Percentiles rank a stretch among this genome's conserved stretches.
These are phyloP conservation scores for Sugiyamaella grinbergsii DNA, from an alignment of 1,139 yeast species.

Conservation along the genomic window DNA sequence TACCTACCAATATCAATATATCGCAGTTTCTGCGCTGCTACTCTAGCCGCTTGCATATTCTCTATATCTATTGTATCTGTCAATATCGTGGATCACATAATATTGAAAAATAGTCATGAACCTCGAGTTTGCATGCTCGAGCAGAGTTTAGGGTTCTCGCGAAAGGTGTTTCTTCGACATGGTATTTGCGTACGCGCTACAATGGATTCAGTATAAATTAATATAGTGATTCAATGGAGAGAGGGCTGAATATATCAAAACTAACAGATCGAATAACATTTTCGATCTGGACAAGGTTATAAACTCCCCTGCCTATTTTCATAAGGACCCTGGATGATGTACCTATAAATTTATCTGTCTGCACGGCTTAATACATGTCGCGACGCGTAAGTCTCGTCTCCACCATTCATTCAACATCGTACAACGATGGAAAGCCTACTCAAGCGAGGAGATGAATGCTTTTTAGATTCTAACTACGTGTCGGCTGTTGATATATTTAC, in stretches of 20 bases:
- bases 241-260: too few relatives aligned
- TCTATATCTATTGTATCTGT: background rate
- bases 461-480: background rate
- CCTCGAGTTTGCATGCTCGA: background rate
- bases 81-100: background rate
- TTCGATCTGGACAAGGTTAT: too few relatives aligned
- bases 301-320: too few relatives aligned
- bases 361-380: too few relatives aligned
- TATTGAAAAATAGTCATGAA: slow-evolving; percentile 4
- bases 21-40: slow-evolving; percentile 20
- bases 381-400: background rate
- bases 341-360: too few relatives aligned
- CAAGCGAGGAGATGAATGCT: slow-evolving; percentile 8
- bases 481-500: slow-evolving; percentile 11
- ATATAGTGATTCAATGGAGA: too few relatives aligned
- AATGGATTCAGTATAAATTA: too few relatives aligned
- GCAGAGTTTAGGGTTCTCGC: slow-evolving; percentile 1
- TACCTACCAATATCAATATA: slow-evolving; percentile 31
- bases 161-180: too few relatives aligned
- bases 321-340: too few relatives aligned
- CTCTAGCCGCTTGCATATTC: slow-evolving; percentile 12
- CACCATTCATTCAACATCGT: too few relatives aligned
- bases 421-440: slow-evolving; percentile 5
- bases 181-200: too few relatives aligned
- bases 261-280: too few relatives aligned